These are phyloP conservation scores for Arachis stenosperma DNA, from an alignment of 306 rosid species.

Conservation along the genomic window DNA sequence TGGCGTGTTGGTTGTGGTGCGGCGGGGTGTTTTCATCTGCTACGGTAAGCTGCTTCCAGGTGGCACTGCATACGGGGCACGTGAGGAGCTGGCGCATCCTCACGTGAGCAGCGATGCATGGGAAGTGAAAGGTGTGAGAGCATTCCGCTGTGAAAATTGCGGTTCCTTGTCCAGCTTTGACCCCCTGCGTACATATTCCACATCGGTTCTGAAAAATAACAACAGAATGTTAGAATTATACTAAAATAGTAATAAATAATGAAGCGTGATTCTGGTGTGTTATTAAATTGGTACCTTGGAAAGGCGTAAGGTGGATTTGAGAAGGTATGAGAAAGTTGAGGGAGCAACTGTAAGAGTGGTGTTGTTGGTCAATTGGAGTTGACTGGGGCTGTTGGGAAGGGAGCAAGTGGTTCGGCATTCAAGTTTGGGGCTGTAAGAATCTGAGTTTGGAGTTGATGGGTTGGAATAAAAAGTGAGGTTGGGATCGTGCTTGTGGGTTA, in stretches of 20 bases:
- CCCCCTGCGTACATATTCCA: slow-evolving; percentile 73
- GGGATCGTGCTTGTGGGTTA: slow-evolving; percentile 44
- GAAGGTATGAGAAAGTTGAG: slow-evolving; percentile 63
- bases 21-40: slow-evolving; percentile 11
- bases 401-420: slow-evolving; percentile 72
- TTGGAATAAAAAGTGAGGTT: slow-evolving; percentile 72
- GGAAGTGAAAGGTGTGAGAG: slow-evolving; percentile 85
- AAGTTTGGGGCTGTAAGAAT: slow-evolving; percentile 47
- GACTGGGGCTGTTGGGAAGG: slow-evolving; percentile 56
- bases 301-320: slow-evolving; percentile 64
- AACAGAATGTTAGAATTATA: neutral
- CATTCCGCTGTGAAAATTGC: slow-evolving; percentile 97
- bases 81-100: slow-evolving; percentile 49
- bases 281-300: slow-evolving; percentile 56
- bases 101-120: slow-evolving; percentile 75
- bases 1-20: slow-evolving; percentile 19
- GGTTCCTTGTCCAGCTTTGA: slow-evolving; percentile 78
- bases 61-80: slow-evolving; percentile 77
- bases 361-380: slow-evolving; percentile 52
- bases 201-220: slow-evolving; percentile 61
- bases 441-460: slow-evolving; percentile 63
- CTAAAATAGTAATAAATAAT: neutral
- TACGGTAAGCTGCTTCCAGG: slow-evolving; percentile 58
- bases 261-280: neutral
- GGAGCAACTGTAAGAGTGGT: slow-evolving; percentile 42